Base-by-base conservation (phyloP, 2,329 filamentous ascomycete genomes). In the Bimuria novae-zelandiae region DNA sequence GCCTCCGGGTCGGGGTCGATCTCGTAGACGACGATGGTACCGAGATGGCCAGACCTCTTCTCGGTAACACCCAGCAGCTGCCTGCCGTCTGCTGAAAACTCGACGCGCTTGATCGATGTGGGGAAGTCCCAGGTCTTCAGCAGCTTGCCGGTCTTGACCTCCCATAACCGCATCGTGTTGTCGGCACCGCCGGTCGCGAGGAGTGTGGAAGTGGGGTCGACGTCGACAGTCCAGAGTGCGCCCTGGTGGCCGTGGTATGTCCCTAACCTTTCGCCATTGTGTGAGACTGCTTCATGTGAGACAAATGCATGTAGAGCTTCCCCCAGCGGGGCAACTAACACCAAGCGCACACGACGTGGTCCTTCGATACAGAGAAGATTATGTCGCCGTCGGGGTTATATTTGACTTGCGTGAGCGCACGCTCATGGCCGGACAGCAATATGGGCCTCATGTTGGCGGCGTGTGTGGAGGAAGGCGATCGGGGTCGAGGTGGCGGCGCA, bases 71-170 rank as follows among this genome's bases (percentile, higher is more conserved):
- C 93, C 62, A 99, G 82, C 68, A 99, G 82, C 79, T 90, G 86
- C 71, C 85, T 89, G 70, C 93, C 94, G 77, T 99, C 94, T 70
- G 96, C 89, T 74, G 87, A 92, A 82, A 99, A 99, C 79, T 97
- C 93, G 75, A 96, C 92, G 69, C 94, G 87, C 86, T 99, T 97
- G 77, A 99, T 91, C 61, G 92, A 92, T 39, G 94, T 97, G 55
- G 89, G 87, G 79, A 97, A 97, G 65, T 99, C 92, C 94, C 94
- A 99, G 52, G 89, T 90, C 87, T 97, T 97, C 71, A 99, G 84
- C 74, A 90, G 88, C 75, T 90, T 90, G 74, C 94, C 94, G 14
- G 89, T 89, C 84, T 92, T 89, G 75, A 97, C 84, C 74, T 99
- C 92, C 94, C 94, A 99, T 70, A 99, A 84, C 71, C 92, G 87